Evolutionary conservation across 768 basidiomycete species (phyloP).

Genomic region (Ramaria sp.): DNA sequence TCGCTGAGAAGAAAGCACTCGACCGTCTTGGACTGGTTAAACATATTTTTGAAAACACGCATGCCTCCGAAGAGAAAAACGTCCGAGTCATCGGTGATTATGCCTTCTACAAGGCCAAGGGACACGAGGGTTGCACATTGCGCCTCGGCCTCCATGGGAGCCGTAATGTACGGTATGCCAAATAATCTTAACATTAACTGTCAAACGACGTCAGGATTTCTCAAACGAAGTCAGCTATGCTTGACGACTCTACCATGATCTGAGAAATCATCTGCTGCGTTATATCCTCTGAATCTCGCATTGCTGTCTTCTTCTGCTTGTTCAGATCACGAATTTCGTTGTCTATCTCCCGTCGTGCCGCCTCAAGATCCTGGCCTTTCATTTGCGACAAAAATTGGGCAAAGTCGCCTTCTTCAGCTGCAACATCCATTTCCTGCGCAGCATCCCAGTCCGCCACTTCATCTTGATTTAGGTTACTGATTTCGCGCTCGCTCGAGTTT

Average conservation of each 20-base stretch:
- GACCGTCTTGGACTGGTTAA: slow-evolving; percentile 97
- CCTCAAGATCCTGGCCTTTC: slow-evolving; percentile 73
- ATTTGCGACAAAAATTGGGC: slow-evolving; percentile 88
- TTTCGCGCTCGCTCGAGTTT: slow-evolving; percentile 7
- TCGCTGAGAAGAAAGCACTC: slow-evolving; percentile 88
- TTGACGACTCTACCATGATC: slow-evolving; percentile 37
- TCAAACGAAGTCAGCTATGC: slow-evolving; percentile 19
- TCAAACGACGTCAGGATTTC: background rate
- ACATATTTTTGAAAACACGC: slow-evolving; percentile 99
- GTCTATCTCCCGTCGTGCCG: slow-evolving; percentile 81
- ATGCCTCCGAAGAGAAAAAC: slow-evolving; percentile 95
- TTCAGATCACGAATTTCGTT: slow-evolving; percentile 79
- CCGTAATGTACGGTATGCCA: slow-evolving; percentile 96
- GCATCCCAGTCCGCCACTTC: slow-evolving; percentile 54
- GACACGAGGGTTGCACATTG: slow-evolving; percentile 90
- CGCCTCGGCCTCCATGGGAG: slow-evolving; percentile 99
- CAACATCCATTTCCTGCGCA: slow-evolving; percentile 75
- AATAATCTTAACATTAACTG: slow-evolving; percentile 87
- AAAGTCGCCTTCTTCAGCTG: slow-evolving; percentile 79
- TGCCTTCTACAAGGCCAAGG: slow-evolving; percentile 84
- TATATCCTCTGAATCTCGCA: slow-evolving; percentile 92
- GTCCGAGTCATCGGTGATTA: slow-evolving; percentile 98
- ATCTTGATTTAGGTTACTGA: slow-evolving; percentile 9
- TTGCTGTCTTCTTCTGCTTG: slow-evolving; percentile 75
- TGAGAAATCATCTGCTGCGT: slow-evolving; percentile 92